phyloP scores from a whole-genome alignment of 225 moss, liverwort and hornwort species.

The Pseudoscleropodium purum region DNA sequence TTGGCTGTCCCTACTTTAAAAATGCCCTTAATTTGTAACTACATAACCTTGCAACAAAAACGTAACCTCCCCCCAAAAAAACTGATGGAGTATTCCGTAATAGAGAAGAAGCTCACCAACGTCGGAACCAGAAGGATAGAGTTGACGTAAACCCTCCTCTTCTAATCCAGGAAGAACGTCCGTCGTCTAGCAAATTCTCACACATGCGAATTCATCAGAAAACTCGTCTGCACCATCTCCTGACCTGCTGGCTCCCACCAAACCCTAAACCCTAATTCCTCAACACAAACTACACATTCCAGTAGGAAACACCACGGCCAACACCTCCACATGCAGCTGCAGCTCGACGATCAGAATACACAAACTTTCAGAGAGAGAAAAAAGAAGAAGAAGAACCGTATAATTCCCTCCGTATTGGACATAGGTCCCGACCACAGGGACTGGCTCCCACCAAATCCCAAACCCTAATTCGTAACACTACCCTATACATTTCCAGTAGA shows the following conservation, averaged over 20 bases:
- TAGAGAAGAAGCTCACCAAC: conserved; percentile 47
- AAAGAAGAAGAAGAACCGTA: conserved; percentile 17
- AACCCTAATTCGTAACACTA: not conserved
- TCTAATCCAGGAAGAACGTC: conserved; percentile 81
- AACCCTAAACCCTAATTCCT: not conserved
- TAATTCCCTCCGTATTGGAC: conserved; percentile 65
- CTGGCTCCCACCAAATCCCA: not conserved
- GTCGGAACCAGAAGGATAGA: conserved; percentile 75
- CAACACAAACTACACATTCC: not conserved
- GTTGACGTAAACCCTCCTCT: conserved; percentile 87
- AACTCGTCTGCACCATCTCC: not conserved
- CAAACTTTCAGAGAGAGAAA: not conserved
- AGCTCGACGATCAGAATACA: not conserved
- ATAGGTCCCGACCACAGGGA: conserved; percentile 58
- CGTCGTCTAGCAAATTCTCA: conserved; percentile 47
- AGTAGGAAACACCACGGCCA: not conserved
- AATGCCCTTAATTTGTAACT: not conserved
- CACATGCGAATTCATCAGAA: not conserved
- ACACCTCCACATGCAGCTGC: not conserved
- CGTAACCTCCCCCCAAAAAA: too few species aligned
- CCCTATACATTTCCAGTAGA: not conserved
- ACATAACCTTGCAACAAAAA: not conserved
- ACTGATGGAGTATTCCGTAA: not conserved
- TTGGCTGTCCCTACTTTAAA: not conserved
- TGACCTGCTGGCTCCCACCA: not conserved